Evolutionary conservation across 345 rosid species (phyloP), one percentile per base, ranked within the genome.

Genomic region (Camelina sativa): DNA sequence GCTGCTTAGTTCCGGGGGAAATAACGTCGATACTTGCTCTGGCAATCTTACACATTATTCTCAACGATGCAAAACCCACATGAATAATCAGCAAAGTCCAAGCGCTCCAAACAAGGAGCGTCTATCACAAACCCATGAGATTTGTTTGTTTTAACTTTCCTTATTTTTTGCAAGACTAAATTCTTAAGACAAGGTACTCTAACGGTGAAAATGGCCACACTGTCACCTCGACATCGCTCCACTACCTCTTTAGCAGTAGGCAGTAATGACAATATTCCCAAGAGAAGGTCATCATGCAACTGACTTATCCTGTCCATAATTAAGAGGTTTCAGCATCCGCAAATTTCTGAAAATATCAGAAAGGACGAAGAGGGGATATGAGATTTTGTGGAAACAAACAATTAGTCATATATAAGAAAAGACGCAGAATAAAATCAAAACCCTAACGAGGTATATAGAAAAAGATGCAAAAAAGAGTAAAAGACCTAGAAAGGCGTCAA

Each of bases 171-270:
- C 58, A 67, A 11, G 8, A 1, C 1, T 51, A 67, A 67, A 4
- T 5, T 16, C 60, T 66, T 65, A 10, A 75, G 65, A 11, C 17
- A 46, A 67, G 67, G 67, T 22, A 58, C 61, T 10, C 7, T 35
- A 8, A 59, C 44, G 10, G 7, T 67, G 19, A 67, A n/a, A 32
- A 66, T 12, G 1, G 8, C 0, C 19, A 75, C 67, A 48, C 59
- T 58, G 66, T 75, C 66, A 67, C 20, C 17, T 0, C 4, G 8
- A 8, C 20, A 1, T 22, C 8, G 71, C 4, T 34, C 9, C 9
- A 74, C 58, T 7, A 0, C 13, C 72, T 55, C 43, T 41, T 30
- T 4, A 0, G 30, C 9, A 40, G 41, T 38, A 41, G 73, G 53
- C 41, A 54, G 41, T 25, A 41, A 3, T 3, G 73, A 68, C 28